Base-by-base conservation (phyloP, 306 rosid species). In the Inga oerstediana region DNA sequence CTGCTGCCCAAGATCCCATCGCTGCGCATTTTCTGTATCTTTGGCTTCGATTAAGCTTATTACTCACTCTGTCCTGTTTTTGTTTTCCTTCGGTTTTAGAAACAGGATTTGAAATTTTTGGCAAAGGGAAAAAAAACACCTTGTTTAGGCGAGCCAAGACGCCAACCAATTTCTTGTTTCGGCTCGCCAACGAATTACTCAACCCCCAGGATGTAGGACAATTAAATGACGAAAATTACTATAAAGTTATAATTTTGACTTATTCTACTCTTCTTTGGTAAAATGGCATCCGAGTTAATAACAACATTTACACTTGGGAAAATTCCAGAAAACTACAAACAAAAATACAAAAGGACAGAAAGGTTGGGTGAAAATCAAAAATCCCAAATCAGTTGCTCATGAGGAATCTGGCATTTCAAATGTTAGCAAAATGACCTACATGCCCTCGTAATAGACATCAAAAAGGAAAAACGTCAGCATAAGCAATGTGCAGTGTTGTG, bases 1-100 rank as follows among this genome's bases (percentile, higher is more conserved):
- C 75, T 72, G 67, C 30, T 80, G 37, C 96, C 97, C 79, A 91
- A 70, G 84, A 86, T 86, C 88, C 94, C 93, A 79, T 87, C 85
- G 83, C 89, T 79, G 32, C 84, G 85, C 95, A 91, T 84, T 68
- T 20, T 84, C 45, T 37, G 32, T 39, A 17, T 11, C 39, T 61
- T 80, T 83, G 52, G 10, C 61, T 75, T 9, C 44, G 78, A 48
- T 74, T 41, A 15, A 68, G 77, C 84, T 80, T 70, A 19, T 17
- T 8, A 3, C 48, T 68, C 48, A 1, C 22, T 34, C 49, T 11
- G 3, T 20, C 19, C 68, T 27, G 73, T 8, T 70, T 14, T 44
- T 27, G 34, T 8, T 58, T 24, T n/a, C 56, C 44, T 32, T 32
- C 65, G 27, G 13, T 15, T 19, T 34, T 7, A 56, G 68, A 20